Conservation (phyloP, 2,329 filamentous ascomycete species). For the Colletotrichum liriopes region DNA sequence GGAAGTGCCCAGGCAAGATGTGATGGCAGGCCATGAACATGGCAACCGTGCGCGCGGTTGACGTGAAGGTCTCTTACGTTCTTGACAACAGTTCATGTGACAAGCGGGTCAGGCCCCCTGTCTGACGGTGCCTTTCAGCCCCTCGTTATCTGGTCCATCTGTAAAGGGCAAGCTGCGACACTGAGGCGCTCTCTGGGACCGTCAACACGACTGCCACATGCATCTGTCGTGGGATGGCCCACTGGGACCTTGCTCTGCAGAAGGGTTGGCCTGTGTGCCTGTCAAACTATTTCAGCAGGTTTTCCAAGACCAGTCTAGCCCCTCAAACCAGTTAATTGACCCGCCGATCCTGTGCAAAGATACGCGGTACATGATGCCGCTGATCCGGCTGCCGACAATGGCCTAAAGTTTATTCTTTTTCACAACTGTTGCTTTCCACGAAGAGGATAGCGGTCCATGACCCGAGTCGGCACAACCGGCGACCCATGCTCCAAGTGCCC, state of each 20-base stretch:
- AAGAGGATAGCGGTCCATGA: neutral
- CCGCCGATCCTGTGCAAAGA: constrained; percentile 2
- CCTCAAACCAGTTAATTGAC: neutral
- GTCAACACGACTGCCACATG: constrained; percentile 14
- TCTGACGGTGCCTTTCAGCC: neutral
- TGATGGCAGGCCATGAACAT: constrained; percentile 2
- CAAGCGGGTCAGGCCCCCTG: neutral
- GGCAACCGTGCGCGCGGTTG: constrained; percentile 7
- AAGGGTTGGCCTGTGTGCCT: neutral
- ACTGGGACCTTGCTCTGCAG: constrained; percentile 15
- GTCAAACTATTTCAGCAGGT: neutral
- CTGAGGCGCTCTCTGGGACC: neutral
- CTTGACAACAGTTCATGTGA: neutral
- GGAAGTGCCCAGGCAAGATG: neutral
- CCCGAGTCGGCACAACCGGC: neutral
- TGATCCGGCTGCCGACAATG: constrained; percentile 10
- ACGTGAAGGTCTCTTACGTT: neutral
- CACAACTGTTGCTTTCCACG: constrained; percentile 11
- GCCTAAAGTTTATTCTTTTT: neutral
- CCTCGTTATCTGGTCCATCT: neutral
- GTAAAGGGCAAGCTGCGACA: too few species aligned
- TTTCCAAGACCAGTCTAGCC: neutral
- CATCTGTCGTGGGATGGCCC: neutral
- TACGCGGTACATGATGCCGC: neutral
- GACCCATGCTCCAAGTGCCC: neutral